Evolutionary conservation across 176 grass and related monocot species (phyloP), one percentile per base, ranked within the genome.

Genomic region (Ananas comosus): DNA sequence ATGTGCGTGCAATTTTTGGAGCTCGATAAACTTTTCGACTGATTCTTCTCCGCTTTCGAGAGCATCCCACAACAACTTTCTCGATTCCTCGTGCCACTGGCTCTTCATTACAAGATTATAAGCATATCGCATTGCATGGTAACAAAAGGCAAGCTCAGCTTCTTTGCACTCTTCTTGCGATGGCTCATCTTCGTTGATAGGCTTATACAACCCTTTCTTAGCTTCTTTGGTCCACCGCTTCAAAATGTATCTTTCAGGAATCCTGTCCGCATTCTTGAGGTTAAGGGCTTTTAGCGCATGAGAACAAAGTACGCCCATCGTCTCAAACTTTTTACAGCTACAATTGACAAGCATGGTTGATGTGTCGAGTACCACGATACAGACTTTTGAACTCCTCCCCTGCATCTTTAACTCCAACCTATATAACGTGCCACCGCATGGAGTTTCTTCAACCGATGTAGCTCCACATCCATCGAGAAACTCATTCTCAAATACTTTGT

Each of bases 171-270:
- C 86, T 13, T 77, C 77, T 74, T 89, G 86, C 25, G 68, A 71
- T 74, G 83, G 74, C 82, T 83, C 86, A 33, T 92, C 90, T 81
- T 93, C 81, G 83, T 68, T 27, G 56, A 82, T 42, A 42, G 33
- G 57, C 76, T 77, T 86, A 76, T 84, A 87, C 68, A 84, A 76
- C 21, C 80, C 86, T 86, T 76, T 86, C 71, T 78, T 83, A 51
- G 90, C 83, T 83, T 93, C 90, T 79, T 93, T 93, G 21, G 86
- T 93, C 90, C 86, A 89, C 9, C 86, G 83, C 70, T 89, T 89
- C 68, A 82, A 84, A 81, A 89, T 88, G 79, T 89, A 93, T 71
- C 80, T 86, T 57, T 86, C 90, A 70, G 90, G 90, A 76, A 93
- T 79, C 29, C 74, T 79, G 67, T 93, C 86, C 63, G 89, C 83